Evolutionary conservation across 805 yeast species (phyloP).

Genomic region (Pichia occidentalis): DNA sequence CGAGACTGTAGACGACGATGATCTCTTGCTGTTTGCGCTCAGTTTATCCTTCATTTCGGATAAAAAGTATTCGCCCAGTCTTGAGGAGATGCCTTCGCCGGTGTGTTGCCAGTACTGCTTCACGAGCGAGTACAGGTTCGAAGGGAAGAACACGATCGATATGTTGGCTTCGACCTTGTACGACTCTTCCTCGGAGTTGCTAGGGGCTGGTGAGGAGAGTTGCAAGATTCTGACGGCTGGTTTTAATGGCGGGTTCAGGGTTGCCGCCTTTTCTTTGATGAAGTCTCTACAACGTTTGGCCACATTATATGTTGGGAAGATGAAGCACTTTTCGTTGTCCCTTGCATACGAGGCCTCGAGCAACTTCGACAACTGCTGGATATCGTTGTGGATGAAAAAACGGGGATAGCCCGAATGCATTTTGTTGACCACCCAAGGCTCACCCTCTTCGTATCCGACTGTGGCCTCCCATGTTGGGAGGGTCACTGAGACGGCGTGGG

Average conservation of each 20-base stretch:
- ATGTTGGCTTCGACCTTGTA: conserved; percentile 60
- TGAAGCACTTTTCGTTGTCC: conserved; percentile 65
- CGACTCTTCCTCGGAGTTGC: conserved; percentile 49
- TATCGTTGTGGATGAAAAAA: conserved; percentile 60
- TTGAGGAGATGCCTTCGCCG: conserved; percentile 93
- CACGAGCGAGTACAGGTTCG: conserved; percentile 51
- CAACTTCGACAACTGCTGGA: conserved; percentile 47
- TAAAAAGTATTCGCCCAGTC: conserved; percentile 79
- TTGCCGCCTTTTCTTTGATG: conserved; percentile 41
- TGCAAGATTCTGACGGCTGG: conserved; percentile 58
- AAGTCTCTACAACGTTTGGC: conserved; percentile 86
- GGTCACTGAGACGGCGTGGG: conserved; percentile 92
- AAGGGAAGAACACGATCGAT: conserved; percentile 73
- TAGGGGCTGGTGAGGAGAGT: conserved; percentile 64
- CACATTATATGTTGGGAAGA: conserved; percentile 69
- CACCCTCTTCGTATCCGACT: conserved; percentile 89
- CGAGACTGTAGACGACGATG: conserved; percentile 11
- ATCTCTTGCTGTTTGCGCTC: conserved; percentile 20
- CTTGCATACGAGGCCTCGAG: conserved; percentile 70
- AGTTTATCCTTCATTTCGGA: conserved; percentile 46
- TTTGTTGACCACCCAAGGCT: conserved; percentile 65
- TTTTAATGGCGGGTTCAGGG: conserved; percentile 27
- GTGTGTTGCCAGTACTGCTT: conserved; percentile 95
- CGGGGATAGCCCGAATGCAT: conserved; percentile 90
- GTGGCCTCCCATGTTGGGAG: conserved; percentile 94